Conservation (phyloP, 148 eudicot species). For the Silene latifolia region DNA sequence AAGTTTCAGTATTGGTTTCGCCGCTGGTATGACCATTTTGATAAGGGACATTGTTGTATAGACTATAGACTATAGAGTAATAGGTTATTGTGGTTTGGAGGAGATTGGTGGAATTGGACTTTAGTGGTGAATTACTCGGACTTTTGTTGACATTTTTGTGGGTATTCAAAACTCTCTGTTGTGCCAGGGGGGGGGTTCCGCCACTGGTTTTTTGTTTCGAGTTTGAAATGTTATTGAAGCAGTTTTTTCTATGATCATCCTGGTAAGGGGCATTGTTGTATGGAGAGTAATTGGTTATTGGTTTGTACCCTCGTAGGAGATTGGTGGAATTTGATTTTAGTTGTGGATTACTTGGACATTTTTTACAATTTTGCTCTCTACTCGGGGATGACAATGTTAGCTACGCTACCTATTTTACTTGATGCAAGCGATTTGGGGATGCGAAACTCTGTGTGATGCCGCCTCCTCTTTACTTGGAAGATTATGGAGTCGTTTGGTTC, state of each 20-base stretch:
- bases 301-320: neutral
- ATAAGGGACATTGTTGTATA: neutral
- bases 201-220: neutral
- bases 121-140: neutral
- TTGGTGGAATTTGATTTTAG: neutral
- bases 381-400: no score
- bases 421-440: neutral
- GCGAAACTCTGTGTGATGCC: neutral
- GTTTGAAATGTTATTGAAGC: neutral
- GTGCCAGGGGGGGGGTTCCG: no score
- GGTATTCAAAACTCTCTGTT: no score
- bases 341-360: neutral
- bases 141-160: no score
- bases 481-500: no score
- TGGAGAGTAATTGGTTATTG: neutral
- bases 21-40: neutral
- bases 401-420: no score
- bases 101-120: neutral
- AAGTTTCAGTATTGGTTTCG: no score
- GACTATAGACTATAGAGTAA: neutral
- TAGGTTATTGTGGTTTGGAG: neutral
- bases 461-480: neutral
- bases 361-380: no score
- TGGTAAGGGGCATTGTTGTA: neutral
- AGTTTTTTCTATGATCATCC: neutral